Conservation (phyloP, 495 filamentous ascomycete species). For the Chaetomium tenue region DNA sequence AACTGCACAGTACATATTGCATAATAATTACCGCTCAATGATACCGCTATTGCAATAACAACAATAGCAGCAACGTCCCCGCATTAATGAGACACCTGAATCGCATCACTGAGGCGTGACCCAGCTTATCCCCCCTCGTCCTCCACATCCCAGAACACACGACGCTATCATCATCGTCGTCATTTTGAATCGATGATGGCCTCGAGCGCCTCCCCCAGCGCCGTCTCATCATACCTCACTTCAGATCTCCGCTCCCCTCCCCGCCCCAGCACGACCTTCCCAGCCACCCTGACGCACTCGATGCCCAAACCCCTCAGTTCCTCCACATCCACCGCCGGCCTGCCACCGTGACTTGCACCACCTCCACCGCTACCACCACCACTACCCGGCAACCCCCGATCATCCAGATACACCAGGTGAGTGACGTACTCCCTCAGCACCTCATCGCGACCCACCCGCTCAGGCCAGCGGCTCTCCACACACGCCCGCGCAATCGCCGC, state of each 20-base stretch:
- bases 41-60: not conserved
- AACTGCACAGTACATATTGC: too few relatives aligned
- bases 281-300: conserved; percentile 72
- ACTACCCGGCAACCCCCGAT: conserved; percentile 39
- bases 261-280: conserved; percentile 51
- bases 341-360: too few relatives aligned
- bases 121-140: not conserved
- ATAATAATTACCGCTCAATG: not conserved
- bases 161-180: not conserved
- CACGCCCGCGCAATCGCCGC: conserved; percentile 69
- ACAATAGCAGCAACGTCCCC: not conserved
- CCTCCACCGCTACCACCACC: too few relatives aligned
- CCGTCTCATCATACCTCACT: conserved; percentile 74
- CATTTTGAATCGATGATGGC: conserved; percentile 59
- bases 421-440: conserved; percentile 64
- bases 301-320: conserved; percentile 67
- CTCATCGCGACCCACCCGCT: conserved; percentile 44
- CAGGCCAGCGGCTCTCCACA: conserved; percentile 41
- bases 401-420: conserved; percentile 73
- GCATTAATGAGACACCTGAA: not conserved
- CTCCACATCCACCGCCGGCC: conserved; percentile 66
- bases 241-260: conserved; percentile 42
- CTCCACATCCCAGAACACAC: not conserved
- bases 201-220: conserved; percentile 72
- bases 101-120: not conserved